Base-by-base conservation (phyloP, 2,329 filamentous ascomycete species). In the Alternaria burnsii region DNA sequence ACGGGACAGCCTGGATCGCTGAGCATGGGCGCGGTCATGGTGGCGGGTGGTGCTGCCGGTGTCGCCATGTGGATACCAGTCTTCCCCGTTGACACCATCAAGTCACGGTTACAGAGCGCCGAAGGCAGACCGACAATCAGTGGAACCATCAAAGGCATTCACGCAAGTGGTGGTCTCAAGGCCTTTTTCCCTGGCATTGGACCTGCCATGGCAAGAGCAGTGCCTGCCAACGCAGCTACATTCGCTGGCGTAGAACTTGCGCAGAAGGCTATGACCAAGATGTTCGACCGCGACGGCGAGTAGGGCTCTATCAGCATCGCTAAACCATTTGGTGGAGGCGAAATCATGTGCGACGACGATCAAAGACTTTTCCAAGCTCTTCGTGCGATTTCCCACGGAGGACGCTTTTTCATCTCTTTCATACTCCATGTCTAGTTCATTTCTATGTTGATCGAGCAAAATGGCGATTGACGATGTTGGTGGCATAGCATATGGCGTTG, bases 21-120 rank as follows among this genome's bases (percentile, higher is more conserved):
- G 59, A 94, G 91, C 72, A 83, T 99, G 65, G 82, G 87, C 2
- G 95, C 95, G 11, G 87, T 99, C 58, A 92, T 94, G 71, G 87
- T 88, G 28, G 95, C 95, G 2, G 95, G 95, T 71, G 95, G 92
- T 65, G 91, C 90, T 4, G 95, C 95, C 0, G 95, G 95, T 75
- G 88, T 99, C 26, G 95, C 95, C 65, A 99, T 99, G 95, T 99
- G 95, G 95, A 95, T 97, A 69, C 94, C 95, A 55, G 94, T 99
- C 42, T 99, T 99, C 87, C 95, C 95, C 22, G 87, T 99, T 66
- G 95, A 99, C 76, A 99, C 95, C 0, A 89, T 99, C 82, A 99
- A 99, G 87, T 94, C 90, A 66, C 86, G 94, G 38, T 82, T 99
- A 77, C 95, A 99, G 85, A 97, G 92, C 43, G 93, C 93, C 42